Percentiles rank a stretch among this genome's conserved stretches.
These are phyloP conservation scores for Tremella mesenterica DNA, from an alignment of 768 basidiomycete species.

Conservation along the genomic window DNA sequence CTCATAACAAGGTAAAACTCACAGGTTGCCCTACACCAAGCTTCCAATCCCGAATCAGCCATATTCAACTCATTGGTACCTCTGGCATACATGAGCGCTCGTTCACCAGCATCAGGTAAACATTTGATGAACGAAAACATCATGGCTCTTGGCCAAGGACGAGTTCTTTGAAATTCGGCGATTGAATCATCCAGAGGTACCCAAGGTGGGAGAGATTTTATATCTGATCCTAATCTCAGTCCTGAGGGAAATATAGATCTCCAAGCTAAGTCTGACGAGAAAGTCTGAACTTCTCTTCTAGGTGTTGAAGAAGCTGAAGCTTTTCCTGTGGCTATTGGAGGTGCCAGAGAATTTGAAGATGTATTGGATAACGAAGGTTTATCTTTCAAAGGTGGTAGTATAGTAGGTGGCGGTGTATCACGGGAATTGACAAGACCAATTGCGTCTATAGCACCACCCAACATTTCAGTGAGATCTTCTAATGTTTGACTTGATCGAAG, in stretches of 20 bases:
- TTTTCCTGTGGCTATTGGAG: too few relatives aligned
- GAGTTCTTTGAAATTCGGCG: too few relatives aligned
- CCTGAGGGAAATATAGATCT: too few relatives aligned
- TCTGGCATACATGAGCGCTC: slow-evolving; percentile 38
- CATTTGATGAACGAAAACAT: slow-evolving; percentile 36
- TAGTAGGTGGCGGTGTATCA: slow-evolving; percentile 31
- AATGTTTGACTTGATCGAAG: slow-evolving; percentile 15
- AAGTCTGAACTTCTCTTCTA: too few relatives aligned
- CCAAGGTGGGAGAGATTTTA: too few relatives aligned
- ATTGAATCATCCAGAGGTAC: too few relatives aligned
- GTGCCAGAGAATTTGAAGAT: not conserved
- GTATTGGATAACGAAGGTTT: slow-evolving; percentile 4
- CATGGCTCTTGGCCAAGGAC: slow-evolving; percentile 43
- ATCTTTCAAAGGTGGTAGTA: slow-evolving; percentile 17
- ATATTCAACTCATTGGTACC: slow-evolving; percentile 35
- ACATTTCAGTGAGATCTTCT: slow-evolving; percentile 35
- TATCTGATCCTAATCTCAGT: too few relatives aligned
- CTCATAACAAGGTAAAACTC: slow-evolving; percentile 7
- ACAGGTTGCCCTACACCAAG: slow-evolving; percentile 36
- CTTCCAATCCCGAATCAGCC: slow-evolving; percentile 35
- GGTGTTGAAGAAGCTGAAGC: too few relatives aligned
- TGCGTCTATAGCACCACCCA: slow-evolving; percentile 38
- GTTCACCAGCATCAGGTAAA: slow-evolving; percentile 35
- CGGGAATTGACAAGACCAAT: slow-evolving; percentile 35
- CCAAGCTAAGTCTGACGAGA: too few relatives aligned